phyloP scores from a whole-genome alignment of 2,329 filamentous ascomycete genomes.

The Cryphonectria naterciae region DNA sequence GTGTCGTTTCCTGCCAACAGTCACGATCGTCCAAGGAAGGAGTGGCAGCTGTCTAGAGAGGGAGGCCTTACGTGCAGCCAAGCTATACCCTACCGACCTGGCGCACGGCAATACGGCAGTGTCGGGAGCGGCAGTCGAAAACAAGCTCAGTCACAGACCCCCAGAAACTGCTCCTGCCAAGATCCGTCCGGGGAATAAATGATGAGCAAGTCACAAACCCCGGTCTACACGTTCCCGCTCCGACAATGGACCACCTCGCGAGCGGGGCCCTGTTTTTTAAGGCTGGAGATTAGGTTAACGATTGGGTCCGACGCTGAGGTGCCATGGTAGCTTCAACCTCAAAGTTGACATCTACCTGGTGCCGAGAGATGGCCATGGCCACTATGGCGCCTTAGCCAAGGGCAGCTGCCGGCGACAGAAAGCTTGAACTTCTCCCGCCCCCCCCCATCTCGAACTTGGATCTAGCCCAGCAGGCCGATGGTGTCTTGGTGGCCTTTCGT shows the following conservation, averaged over 20 bases:
- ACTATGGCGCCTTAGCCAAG: background rate
- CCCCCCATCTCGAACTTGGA: background rate
- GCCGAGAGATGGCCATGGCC: background rate
- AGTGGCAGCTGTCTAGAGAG: background rate
- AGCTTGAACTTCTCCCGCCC: background rate
- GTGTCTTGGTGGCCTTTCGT: background rate
- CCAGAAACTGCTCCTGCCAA: conserved; percentile 19
- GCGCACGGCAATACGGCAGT: background rate
- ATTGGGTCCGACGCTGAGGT: background rate
- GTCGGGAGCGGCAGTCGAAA: conserved; percentile 12
- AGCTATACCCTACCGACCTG: background rate
- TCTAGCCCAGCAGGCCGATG: background rate
- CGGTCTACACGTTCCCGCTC: background rate
- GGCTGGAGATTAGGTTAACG: background rate
- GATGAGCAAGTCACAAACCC: background rate
- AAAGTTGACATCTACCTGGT: background rate
- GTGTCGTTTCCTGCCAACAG: background rate
- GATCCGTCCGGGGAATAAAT: conserved; percentile 8
- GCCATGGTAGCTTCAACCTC: conserved; percentile 17
- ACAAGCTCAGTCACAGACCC: conserved; percentile 22
- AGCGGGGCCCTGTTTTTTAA: background rate
- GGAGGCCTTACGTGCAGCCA: background rate
- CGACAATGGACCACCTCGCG: background rate
- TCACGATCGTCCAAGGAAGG: background rate
- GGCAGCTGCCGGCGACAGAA: background rate